Conservation (phyloP, 768 basidiomycete genomes). For the Polyporus arcularius region DNA sequence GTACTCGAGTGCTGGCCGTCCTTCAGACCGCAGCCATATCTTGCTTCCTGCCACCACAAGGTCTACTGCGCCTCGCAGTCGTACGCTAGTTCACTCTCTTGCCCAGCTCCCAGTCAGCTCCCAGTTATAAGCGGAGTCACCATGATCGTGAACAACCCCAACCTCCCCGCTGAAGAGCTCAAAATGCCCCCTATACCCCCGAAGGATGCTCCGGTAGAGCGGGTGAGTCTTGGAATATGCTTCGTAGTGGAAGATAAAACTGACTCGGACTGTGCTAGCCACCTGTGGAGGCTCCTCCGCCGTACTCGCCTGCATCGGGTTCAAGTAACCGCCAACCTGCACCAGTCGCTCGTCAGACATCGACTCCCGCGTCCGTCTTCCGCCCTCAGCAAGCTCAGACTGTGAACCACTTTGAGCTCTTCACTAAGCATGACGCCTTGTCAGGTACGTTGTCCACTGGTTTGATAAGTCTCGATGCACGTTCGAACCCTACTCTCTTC, state of each 20-base stretch:
- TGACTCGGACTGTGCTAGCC: background rate
- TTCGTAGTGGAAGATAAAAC: too few species aligned
- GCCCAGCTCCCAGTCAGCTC: background rate
- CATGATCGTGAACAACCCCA: slow-evolving; percentile 7
- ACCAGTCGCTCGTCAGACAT: background rate
- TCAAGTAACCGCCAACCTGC: background rate
- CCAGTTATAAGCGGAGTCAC: background rate
- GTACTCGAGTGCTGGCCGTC: background rate
- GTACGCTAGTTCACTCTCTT: background rate
- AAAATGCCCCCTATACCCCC: slow-evolving; percentile 1
- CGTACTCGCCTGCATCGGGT: slow-evolving; percentile 4
- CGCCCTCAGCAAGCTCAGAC: slow-evolving; percentile 24
- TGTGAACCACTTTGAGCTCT: slow-evolving; percentile 28
- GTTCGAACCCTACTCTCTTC: background rate
- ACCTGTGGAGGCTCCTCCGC: slow-evolving; percentile 2
- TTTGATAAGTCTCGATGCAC: too few species aligned
- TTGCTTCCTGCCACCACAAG: background rate
- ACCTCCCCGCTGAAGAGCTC: background rate
- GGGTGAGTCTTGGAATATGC: background rate
- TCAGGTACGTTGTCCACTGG: slow-evolving; percentile 15
- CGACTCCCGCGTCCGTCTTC: slow-evolving; percentile 10
- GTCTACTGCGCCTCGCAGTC: background rate
- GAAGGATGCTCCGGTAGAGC: background rate
- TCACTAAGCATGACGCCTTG: slow-evolving; percentile 26
- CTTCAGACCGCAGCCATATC: too few species aligned